A percentile compares a stretch with the other conserved stretches of the same genome.
phyloP scores from a whole-genome alignment of 2,329 filamentous ascomycete genomes.

The Trichoderma cornu-damae region DNA sequence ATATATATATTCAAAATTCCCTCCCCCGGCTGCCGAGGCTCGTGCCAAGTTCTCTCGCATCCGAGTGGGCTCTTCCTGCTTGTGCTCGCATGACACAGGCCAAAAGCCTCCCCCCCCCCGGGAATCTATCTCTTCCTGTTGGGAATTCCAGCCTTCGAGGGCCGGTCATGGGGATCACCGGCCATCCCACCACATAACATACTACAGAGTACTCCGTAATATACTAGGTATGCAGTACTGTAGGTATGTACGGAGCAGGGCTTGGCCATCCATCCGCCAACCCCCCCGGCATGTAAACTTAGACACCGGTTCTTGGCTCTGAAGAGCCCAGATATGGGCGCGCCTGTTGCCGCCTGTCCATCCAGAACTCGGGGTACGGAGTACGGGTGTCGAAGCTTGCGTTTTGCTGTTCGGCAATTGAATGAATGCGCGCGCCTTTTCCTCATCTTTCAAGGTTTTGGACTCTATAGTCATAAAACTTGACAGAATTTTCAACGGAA shows the following conservation, averaged over 20 bases:
- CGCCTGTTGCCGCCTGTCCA: background rate
- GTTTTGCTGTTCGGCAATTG: too few relatives aligned
- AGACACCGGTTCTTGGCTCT: slow-evolving; percentile 4
- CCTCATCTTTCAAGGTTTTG: background rate
- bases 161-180: background rate
- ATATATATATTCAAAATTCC: too few relatives aligned
- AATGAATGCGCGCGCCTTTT: background rate
- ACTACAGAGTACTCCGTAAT: too few relatives aligned
- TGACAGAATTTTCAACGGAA: too few relatives aligned
- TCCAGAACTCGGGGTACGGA: too few relatives aligned
- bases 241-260: too few relatives aligned
- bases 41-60: slow-evolving; percentile 2
- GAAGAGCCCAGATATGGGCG: background rate
- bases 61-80: slow-evolving; percentile 10
- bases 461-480: background rate
- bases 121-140: background rate
- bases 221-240: too few relatives aligned
- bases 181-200: background rate
- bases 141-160: slow-evolving; percentile 1
- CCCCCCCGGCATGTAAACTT: slow-evolving; percentile 12
- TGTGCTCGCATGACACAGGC: background rate
- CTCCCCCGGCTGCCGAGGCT: background rate
- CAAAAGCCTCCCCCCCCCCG: background rate
- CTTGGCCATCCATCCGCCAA: too few relatives aligned
- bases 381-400: too few relatives aligned